Conservation (phyloP, 495 filamentous ascomycete species). For the Halenospora varia region DNA sequence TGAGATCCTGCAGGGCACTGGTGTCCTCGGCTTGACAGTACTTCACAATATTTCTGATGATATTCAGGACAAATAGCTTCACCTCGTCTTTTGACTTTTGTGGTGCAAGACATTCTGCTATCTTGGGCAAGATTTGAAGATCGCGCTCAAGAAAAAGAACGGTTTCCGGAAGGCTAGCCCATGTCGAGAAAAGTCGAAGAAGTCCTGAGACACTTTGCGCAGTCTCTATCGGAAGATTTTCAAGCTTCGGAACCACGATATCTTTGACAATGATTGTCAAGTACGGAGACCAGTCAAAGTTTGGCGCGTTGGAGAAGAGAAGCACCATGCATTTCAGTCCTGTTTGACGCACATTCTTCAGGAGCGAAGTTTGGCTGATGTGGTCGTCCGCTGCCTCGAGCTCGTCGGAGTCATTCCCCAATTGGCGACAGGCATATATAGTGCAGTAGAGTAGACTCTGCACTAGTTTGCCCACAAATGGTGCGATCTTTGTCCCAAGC, state of each 20-base stretch:
- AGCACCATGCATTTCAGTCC: conserved; percentile 75
- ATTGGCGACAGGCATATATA: conserved; percentile 59
- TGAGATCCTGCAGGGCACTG: conserved; percentile 50
- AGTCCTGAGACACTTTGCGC: conserved; percentile 83
- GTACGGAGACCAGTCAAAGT: conserved; percentile 68
- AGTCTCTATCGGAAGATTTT: conserved; percentile 79
- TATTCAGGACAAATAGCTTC: conserved; percentile 73
- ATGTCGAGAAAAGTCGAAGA: conserved; percentile 74
- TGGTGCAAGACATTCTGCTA: conserved; percentile 67
- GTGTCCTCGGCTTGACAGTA: conserved; percentile 41
- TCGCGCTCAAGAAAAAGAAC: conserved; percentile 67
- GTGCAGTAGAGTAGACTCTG: conserved; percentile 77
- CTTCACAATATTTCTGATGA: conserved; percentile 61
- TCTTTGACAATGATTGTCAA: conserved; percentile 65
- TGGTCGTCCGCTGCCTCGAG: conserved; percentile 40
- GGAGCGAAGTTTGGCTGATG: conserved; percentile 47
- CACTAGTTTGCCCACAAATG: conserved; percentile 59
- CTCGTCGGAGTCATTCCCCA: conserved; percentile 33
- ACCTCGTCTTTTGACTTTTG: conserved; percentile 84
- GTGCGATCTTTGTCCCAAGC: conserved; percentile 61
- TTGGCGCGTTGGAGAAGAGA: conserved; percentile 64
- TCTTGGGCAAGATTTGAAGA: conserved; percentile 54
- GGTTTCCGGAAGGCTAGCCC: conserved; percentile 63
- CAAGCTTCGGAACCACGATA: conserved; percentile 68
- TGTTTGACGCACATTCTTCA: conserved; percentile 66